phyloP scores from a whole-genome alignment of 1,284 basidiomycete species.

The Fomitopsis schrenkii region DNA sequence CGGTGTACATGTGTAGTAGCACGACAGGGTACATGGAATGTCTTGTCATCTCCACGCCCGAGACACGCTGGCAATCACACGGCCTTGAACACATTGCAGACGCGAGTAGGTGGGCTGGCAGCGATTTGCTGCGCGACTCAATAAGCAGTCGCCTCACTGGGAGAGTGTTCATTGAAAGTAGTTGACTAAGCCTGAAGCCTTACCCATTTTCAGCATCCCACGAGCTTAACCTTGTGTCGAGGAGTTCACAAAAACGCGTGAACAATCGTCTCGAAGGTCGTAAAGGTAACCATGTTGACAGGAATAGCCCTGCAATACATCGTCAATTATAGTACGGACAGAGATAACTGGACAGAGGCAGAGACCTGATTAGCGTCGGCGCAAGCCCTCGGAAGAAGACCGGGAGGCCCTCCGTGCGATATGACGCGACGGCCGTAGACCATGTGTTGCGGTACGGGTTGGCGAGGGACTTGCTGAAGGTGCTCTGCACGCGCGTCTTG shows the following conservation, averaged over 20 bases:
- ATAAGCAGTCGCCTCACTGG: too few species aligned
- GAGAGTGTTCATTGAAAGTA: too few species aligned
- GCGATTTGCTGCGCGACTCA: too few species aligned
- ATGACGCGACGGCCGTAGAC: conserved; percentile 58
- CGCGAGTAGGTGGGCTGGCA: too few species aligned
- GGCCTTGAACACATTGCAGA: too few species aligned
- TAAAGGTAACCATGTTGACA: conserved; percentile 57
- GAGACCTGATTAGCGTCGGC: conserved; percentile 76
- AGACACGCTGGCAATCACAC: too few species aligned
- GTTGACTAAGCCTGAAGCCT: too few species aligned
- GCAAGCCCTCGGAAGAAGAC: conserved; percentile 76
- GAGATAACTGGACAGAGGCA: conserved; percentile 7
- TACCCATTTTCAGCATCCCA: too few species aligned
- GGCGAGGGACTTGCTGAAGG: conserved; percentile 50
- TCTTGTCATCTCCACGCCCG: too few species aligned
- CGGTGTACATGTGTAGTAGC: too few species aligned
- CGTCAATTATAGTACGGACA: background rate
- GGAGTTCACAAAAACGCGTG: conserved; percentile 27
- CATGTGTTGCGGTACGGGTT: conserved; percentile 51
- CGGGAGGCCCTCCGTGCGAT: conserved; percentile 56
- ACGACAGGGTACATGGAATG: too few species aligned
- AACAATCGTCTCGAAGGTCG: conserved; percentile 46
- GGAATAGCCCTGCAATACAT: conserved; percentile 35
- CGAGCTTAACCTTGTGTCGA: too few species aligned
- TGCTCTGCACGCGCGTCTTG: conserved; percentile 80